Evolutionary conservation across 1,284 basidiomycete species (phyloP), one percentile per base, ranked within the genome.

Genomic region (Microbotryum lychnidis-dioicae): DNA sequence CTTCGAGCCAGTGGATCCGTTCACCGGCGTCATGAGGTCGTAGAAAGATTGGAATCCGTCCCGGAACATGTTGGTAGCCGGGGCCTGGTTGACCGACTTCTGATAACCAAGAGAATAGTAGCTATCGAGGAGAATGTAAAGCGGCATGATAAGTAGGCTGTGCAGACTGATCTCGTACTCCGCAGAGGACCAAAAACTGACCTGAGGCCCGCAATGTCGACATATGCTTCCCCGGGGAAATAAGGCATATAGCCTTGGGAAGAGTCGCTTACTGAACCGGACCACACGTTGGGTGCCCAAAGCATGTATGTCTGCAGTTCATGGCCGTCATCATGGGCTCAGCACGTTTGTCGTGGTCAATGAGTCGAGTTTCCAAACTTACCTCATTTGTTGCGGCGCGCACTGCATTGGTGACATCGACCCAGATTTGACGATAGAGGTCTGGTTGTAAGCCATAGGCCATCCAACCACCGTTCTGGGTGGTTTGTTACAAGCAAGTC

Each of bases 391-490:
- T 63, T 3, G 29, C 50, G 1, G 66, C 60, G 16, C 63, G 48
- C 2, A 72, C 60, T 2, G 66, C 58, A 5, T 60, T 57, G 2
- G 69, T 53, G 2, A 72, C 58, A 20, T 56, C 46, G 0, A 57
- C 63, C 47, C 60, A 72, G 4, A 62, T 57, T 14, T 47, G 23
- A 14, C 64, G 54, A 33, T 60, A 71, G 0, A 44, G 51, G 0
- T 29, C 31, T 0, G 70, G 69, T 16, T 66, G 47, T 1, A 69
- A 47, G 1, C 71, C 71, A 31, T 72, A 72, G 2, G 46, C 42
- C 68, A 71, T 71, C 71, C 71, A 72, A 6, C 58, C 52, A 16
- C 71, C 71, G 53, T 72, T 72, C 66, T 65, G 48, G 8, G 6
- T 1, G 12, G 3, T 2, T 42, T 6, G 25, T 42, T 6, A 42